Conservation (phyloP, 495 filamentous ascomycete species). For the Cenococcum geophilum region DNA sequence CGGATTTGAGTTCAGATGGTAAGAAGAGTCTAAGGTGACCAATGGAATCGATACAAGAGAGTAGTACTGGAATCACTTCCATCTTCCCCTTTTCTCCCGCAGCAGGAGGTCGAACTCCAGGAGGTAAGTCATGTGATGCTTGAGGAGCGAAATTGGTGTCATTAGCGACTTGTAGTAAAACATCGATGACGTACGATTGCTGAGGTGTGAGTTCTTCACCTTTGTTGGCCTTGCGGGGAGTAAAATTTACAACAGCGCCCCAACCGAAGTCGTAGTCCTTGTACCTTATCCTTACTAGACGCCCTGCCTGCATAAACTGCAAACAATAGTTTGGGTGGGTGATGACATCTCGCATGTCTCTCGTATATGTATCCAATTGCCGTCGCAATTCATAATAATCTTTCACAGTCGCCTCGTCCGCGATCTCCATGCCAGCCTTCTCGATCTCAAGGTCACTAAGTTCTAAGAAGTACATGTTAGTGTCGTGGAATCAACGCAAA, state of each 20-base stretch:
- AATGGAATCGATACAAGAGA: conserved; percentile 75
- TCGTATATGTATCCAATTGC: conserved; percentile 70
- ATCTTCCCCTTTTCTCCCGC: conserved; percentile 65
- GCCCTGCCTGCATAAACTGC: conserved; percentile 72
- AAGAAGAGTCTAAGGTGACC: conserved; percentile 72
- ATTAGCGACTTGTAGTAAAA: conserved; percentile 63
- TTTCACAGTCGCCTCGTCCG: conserved; percentile 78
- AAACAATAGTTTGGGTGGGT: conserved; percentile 81
- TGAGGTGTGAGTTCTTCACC: conserved; percentile 60
- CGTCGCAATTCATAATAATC: conserved; percentile 87
- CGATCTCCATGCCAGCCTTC: conserved; percentile 63
- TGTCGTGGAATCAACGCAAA: background rate
- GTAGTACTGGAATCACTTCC: conserved; percentile 77
- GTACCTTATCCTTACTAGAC: conserved; percentile 75
- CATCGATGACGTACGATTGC: conserved; percentile 72
- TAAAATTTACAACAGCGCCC: conserved; percentile 75
- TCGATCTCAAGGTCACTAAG: conserved; percentile 66
- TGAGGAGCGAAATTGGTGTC: conserved; percentile 53
- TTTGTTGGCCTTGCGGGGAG: conserved; percentile 54
- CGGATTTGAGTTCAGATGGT: conserved; percentile 61
- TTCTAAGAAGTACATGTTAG: conserved; percentile 46
- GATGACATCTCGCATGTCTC: conserved; percentile 81
- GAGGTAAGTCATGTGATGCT: conserved; percentile 54
- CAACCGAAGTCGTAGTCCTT: conserved; percentile 81
- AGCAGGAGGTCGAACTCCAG: conserved; percentile 55